phyloP scores from a whole-genome alignment of 257 asterid species.

The Ilex aquifolium region DNA sequence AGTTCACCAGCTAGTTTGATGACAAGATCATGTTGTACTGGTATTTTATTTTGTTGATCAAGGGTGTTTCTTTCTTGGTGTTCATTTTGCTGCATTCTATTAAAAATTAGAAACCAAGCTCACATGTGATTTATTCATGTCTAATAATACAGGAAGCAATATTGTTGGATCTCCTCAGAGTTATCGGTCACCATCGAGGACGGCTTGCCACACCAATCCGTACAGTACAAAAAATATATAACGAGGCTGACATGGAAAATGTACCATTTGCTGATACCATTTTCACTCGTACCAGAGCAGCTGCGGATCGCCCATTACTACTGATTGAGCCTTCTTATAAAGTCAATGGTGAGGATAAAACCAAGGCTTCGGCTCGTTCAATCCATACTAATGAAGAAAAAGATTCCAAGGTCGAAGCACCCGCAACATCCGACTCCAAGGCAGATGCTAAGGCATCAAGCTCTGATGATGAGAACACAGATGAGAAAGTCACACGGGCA shows the following conservation, averaged over 20 bases:
- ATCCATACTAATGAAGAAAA: slow-evolving; percentile 49
- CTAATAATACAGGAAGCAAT: slow-evolving; percentile 59
- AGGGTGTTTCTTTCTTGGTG: too few species aligned
- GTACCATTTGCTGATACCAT: slow-evolving; percentile 66
- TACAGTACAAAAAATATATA: slow-evolving; percentile 73
- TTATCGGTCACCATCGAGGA: slow-evolving; percentile 88
- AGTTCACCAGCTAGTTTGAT: too few species aligned
- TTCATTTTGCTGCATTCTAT: too few species aligned
- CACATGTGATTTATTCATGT: too few species aligned
- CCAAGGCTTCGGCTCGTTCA: slow-evolving; percentile 47
- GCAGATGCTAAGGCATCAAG: slow-evolving; percentile 25
- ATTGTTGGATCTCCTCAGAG: slow-evolving; percentile 89
- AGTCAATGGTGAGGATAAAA: slow-evolving; percentile 71
- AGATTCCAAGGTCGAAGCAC: slow-evolving; percentile 42
- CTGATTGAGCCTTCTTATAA: slow-evolving; percentile 70
- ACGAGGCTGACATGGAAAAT: slow-evolving; percentile 76
- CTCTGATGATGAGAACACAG: too few species aligned
- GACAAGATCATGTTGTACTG: too few species aligned
- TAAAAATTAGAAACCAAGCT: too few species aligned
- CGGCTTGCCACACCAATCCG: slow-evolving; percentile 98
- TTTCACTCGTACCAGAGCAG: slow-evolving; percentile 34
- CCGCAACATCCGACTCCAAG: slow-evolving; percentile 36
- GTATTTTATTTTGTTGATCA: too few species aligned
- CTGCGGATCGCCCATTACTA: slow-evolving; percentile 56
- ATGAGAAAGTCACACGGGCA: too few species aligned